Evolutionary conservation across 768 basidiomycete genomes (phyloP).

Genomic region (Leccinum sublutescens): DNA sequence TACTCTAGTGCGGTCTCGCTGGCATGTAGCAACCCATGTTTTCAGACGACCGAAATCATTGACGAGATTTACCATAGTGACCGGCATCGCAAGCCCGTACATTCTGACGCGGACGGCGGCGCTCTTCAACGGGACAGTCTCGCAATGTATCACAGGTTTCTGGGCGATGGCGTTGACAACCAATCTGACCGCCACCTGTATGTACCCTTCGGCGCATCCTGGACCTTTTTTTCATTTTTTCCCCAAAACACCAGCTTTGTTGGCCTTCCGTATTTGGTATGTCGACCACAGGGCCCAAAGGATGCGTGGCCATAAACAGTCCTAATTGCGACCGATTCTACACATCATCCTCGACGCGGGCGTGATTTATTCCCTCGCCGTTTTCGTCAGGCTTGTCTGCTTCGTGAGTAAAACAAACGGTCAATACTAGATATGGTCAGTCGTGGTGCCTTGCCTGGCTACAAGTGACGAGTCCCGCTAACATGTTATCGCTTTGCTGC

Average conservation of each 20-base stretch:
- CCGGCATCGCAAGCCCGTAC: constrained; percentile 18
- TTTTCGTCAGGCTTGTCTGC: no score
- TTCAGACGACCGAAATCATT: not conserved
- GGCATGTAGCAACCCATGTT: not conserved
- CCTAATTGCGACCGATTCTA: no score
- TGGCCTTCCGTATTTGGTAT: not conserved
- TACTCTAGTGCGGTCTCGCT: not conserved
- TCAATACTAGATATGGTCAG: no score
- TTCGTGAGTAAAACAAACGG: no score
- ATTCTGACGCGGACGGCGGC: not conserved
- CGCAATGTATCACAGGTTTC: constrained; percentile 1
- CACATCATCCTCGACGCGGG: no score
- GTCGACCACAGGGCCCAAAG: not conserved
- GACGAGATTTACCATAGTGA: constrained; percentile 1
- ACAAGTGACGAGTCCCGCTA: no score
- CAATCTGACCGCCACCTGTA: constrained; percentile 5
- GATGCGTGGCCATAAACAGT: no score
- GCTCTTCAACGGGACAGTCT: not conserved
- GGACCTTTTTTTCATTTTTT: not conserved
- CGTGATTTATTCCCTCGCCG: no score
- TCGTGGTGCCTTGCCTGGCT: no score
- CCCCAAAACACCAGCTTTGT: not conserved
- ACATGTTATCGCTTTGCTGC: no score
- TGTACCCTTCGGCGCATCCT: not conserved
- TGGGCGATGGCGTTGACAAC: constrained; percentile 1